These are phyloP conservation scores for Boletales sp. DNA, from an alignment of 768 basidiomycete species.

Conservation along the genomic window DNA sequence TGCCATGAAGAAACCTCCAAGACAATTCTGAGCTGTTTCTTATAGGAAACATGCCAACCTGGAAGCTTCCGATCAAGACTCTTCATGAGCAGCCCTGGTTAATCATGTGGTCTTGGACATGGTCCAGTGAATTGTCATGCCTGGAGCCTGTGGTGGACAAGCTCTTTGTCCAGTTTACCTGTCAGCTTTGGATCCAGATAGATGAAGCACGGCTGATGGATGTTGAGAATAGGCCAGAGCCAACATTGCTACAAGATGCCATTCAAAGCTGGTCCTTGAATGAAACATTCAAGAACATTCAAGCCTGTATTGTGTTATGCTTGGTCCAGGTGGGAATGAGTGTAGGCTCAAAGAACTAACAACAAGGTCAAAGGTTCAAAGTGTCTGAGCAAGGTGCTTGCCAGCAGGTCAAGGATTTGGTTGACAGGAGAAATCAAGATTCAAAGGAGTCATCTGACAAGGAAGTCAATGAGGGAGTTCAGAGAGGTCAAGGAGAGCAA, in stretches of 20 bases:
- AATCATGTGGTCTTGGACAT: too few relatives aligned
- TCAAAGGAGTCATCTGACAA: too few relatives aligned
- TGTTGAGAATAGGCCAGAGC: background rate
- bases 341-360: too few relatives aligned
- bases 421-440: too few relatives aligned
- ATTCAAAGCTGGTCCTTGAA: conserved; percentile 1
- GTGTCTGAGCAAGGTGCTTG: too few relatives aligned
- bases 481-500: too few relatives aligned
- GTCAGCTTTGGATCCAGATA: conserved; percentile 8
- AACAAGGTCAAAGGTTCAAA: too few relatives aligned
- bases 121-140: too few relatives aligned
- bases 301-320: background rate
- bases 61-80: background rate
- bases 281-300: background rate
- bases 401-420: too few relatives aligned
- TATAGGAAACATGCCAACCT: background rate
- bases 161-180: conserved; percentile 4
- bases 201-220: background rate
- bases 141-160: background rate
- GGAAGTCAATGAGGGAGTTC: too few relatives aligned
- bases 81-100: background rate
- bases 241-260: background rate
- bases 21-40: background rate
- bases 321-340: too few relatives aligned
- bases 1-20: too few relatives aligned